Evolutionary conservation across 805 yeast species (phyloP).

Genomic region (Tetrapisispora taiwanensis): DNA sequence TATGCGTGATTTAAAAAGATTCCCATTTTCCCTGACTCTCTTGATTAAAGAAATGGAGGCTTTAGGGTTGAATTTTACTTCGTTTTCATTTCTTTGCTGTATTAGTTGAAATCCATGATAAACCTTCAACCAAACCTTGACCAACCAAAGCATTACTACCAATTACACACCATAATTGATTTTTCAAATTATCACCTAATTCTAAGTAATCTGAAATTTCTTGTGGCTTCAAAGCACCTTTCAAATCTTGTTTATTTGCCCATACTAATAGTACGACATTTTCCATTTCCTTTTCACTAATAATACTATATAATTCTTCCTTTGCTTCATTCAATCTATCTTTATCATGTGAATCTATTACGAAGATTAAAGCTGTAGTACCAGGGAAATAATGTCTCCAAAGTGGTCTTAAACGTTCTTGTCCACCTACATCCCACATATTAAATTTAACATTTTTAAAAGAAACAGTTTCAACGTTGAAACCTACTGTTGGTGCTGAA

Average conservation of each 20-base stretch:
- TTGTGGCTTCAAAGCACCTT: conserved; percentile 62
- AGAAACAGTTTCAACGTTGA: conserved; percentile 80
- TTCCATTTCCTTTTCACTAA: conserved; percentile 74
- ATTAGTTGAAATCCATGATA: conserved; percentile 75
- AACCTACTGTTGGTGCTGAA: conserved; percentile 90
- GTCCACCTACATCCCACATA: conserved; percentile 96
- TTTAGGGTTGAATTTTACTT: too few species aligned
- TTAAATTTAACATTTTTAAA: conserved; percentile 75
- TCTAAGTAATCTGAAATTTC: conserved; percentile 68
- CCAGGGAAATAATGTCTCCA: conserved; percentile 96
- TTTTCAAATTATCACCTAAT: conserved; percentile 44
- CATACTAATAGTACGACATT: conserved; percentile 71
- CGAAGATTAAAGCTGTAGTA: conserved; percentile 84
- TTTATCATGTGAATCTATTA: conserved; percentile 71
- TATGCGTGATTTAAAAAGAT: too few species aligned
- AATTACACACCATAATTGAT: conserved; percentile 82
- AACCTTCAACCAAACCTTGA: conserved; percentile 78
- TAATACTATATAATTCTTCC: conserved; percentile 64
- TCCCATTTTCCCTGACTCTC: too few species aligned
- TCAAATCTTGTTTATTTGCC: conserved; percentile 82
- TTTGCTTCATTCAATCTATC: conserved; percentile 69
- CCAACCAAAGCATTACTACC: conserved; percentile 88
- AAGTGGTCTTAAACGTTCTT: conserved; percentile 78
- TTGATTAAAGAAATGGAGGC: too few species aligned
- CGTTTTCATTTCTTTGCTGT: conserved; percentile 21